Base-by-base conservation (phyloP, 345 rosid species). In the Populus davidiana region DNA sequence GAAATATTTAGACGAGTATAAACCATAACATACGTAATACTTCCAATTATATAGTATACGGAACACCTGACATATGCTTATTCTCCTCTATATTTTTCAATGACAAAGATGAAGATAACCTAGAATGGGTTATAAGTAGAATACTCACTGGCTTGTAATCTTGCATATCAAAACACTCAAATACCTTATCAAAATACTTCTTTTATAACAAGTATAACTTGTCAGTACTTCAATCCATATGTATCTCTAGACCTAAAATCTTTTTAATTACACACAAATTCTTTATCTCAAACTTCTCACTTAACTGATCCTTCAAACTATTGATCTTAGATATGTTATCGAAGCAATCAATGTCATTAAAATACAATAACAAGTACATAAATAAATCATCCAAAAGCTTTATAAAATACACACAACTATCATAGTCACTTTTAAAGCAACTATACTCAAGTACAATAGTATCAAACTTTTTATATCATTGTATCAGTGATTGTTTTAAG, bases 381-480 rank as follows among this genome's bases (percentile, higher is more conserved):
- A 23, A 16, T 56, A 14, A 41, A 8, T 2, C 2, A 9, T 41
- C 2, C 2, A 41, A 41, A 12, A 8, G 12, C 12, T 41, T 41
- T 41, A 10, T 41, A 2, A 11, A 41, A 41, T 41, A 41, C 44
- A 41, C 44, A 41, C 2, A 41, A 2, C 11, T 41, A 41, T 41
- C 12, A 41, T 41, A 9, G 2, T 41, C 3, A 9, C 11, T 41
- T 41, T 1, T 41, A 41, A 41, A 41, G 9, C 9, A 41, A 25
- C 27, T 25, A 25, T 25, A 25, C 27, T 25, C 27, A 41, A 62
- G 8, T 35, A 59, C 62, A 41, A 73, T 62, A 20, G 17, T 13
- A 17, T 35, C 20, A 54, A 73, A 73, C 54, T 14, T 73, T 12
- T 73, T 36, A 61, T 73, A 66, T 21, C 76, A 61, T 3, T 61